Percentiles rank a stretch among this genome's conserved stretches.
Evolutionary conservation across 805 yeast genomes (phyloP).

Genomic region (Torulaspora indica): DNA sequence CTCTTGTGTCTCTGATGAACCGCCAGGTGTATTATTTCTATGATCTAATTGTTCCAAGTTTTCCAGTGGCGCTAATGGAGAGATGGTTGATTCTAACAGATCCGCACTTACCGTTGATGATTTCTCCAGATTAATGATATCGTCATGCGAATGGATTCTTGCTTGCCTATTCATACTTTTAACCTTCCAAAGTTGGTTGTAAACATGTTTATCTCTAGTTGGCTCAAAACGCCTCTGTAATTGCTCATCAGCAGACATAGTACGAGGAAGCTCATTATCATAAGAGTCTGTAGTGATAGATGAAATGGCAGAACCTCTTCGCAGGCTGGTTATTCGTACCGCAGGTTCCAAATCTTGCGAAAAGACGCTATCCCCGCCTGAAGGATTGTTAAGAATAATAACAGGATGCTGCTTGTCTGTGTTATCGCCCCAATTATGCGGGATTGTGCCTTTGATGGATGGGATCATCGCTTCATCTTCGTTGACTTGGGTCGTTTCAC

Average conservation of each 20-base stretch:
- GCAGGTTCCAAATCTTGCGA: conserved; percentile 20
- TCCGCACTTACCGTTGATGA: conserved; percentile 11
- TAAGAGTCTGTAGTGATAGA: conserved; percentile 2
- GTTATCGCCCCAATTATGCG: conserved; percentile 47
- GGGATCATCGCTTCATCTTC: conserved; percentile 25
- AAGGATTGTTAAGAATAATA: conserved; percentile 19
- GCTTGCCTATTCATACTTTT: conserved; percentile 29
- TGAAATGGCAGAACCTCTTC: conserved; percentile 7
- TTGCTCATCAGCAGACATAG: conserved; percentile 2
- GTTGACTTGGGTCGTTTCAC: conserved; percentile 12
- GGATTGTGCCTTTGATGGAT: conserved; percentile 44
- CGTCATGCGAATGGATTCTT: conserved; percentile 32
- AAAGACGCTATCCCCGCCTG: neutral
- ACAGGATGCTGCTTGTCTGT: conserved; percentile 21
- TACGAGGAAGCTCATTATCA: conserved; percentile 3
- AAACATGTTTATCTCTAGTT: conserved; percentile 11
- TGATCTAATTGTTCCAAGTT: neutral
- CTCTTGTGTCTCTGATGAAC: neutral
- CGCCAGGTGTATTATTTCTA: neutral
- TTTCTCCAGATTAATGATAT: conserved; percentile 21
- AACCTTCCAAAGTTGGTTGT: conserved; percentile 13
- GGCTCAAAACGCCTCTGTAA: conserved; percentile 6
- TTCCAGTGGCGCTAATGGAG: conserved; percentile 5
- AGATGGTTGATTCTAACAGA: conserved; percentile 13
- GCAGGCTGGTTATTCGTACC: conserved; percentile 14